Evolutionary conservation across 805 yeast genomes (phyloP).

Genomic region (Spencermartinsiella europaea): DNA sequence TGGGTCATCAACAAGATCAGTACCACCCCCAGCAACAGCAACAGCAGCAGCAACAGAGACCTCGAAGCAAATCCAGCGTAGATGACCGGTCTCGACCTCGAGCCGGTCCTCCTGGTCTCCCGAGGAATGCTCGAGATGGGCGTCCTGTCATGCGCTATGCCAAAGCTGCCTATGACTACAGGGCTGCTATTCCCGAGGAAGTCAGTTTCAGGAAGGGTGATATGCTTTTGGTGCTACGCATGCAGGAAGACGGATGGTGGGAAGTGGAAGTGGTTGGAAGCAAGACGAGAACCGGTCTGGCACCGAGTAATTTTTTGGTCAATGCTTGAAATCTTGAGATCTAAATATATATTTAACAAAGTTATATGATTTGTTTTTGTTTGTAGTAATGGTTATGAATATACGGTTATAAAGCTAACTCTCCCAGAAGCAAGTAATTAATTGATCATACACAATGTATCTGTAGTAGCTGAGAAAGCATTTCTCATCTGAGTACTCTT

Average conservation of each 20-base stretch:
- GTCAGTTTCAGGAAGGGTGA: slow-evolving; percentile 56
- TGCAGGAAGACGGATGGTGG: slow-evolving; percentile 76
- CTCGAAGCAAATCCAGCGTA: slow-evolving; percentile 21
- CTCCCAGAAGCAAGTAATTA: neutral
- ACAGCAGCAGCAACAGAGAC: slow-evolving; percentile 18
- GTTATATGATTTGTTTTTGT: neutral
- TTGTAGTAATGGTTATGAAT: neutral
- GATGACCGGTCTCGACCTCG: slow-evolving; percentile 18
- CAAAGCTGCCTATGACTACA: slow-evolving; percentile 53
- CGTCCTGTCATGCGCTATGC: slow-evolving; percentile 48
- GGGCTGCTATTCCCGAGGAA: slow-evolving; percentile 57
- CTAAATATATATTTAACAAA: too few species aligned
- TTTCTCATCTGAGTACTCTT: neutral
- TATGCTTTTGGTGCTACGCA: slow-evolving; percentile 44
- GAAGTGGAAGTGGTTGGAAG: slow-evolving; percentile 50
- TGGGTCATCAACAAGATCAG: slow-evolving; percentile 3
- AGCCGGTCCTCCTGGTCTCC: slow-evolving; percentile 29
- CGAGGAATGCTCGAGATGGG: slow-evolving; percentile 48
- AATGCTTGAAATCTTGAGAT: slow-evolving; percentile 3
- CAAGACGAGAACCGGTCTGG: slow-evolving; percentile 44
- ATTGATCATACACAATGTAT: too few species aligned
- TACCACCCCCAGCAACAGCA: slow-evolving; percentile 12
- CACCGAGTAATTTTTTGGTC: slow-evolving; percentile 53
- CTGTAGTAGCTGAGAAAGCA: too few species aligned
- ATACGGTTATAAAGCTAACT: neutral